Percentiles rank a stretch among this genome's conserved stretches.
Conservation (phyloP, 1,139 yeast species). For the Hyphopichia buzzinii region DNA sequence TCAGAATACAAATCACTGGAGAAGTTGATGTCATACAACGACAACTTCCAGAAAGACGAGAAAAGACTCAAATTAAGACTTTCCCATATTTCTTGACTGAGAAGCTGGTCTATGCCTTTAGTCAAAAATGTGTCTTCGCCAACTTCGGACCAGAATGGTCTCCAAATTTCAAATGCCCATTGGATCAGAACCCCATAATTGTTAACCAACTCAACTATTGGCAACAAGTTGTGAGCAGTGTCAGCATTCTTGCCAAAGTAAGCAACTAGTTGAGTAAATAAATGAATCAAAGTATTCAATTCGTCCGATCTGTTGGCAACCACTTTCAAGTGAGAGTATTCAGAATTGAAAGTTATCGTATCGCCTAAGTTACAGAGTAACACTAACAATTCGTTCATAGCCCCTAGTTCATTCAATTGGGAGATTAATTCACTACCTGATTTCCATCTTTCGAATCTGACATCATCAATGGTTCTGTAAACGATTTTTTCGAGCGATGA, state of each 20-base stretch:
- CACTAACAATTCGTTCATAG: constrained; percentile 63
- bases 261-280: constrained; percentile 58
- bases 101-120: constrained; percentile 6
- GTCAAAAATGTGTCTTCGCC: constrained; percentile 14
- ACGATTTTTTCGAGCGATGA: constrained; percentile 55
- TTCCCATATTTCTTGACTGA: constrained; percentile 25
- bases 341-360: constrained; percentile 40
- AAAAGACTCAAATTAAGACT: constrained; percentile 47
- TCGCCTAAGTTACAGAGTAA: constrained; percentile 55
- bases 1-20: constrained; percentile 50
- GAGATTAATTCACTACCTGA: constrained; percentile 56
- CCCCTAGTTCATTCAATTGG: constrained; percentile 43
- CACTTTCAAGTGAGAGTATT: constrained; percentile 62
- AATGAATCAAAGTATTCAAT: constrained; percentile 59
- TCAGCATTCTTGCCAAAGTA: constrained; percentile 43
- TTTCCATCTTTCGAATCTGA: constrained; percentile 42
- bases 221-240: constrained; percentile 38
- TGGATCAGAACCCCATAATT: constrained; percentile 54
- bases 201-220: constrained; percentile 45
- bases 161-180: constrained; percentile 83
- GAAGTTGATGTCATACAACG: constrained; percentile 71
- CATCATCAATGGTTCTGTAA: constrained; percentile 61
- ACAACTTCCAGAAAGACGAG: constrained; percentile 69
- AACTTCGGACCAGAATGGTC: constrained; percentile 40
- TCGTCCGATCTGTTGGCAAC: constrained; percentile 74